Evolutionary conservation across 352 stramenopile species (phyloP).

Genomic region (Globisporangium echinulatum): DNA sequence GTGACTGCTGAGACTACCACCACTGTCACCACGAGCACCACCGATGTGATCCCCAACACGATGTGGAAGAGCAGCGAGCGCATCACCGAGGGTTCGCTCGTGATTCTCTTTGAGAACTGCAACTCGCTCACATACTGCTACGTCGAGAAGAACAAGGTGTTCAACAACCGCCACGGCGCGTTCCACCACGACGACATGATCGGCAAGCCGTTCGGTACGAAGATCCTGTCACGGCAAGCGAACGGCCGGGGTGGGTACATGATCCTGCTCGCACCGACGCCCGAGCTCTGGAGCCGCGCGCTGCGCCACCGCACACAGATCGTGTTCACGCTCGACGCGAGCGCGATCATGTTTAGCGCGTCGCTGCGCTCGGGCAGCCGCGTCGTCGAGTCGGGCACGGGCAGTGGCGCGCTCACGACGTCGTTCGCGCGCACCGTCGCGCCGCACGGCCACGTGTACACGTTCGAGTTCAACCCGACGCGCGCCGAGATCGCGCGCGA

Average conservation of each 20-base stretch:
- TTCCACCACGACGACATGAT: conserved; percentile 98
- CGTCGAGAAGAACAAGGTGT: conserved; percentile 86
- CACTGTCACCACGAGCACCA: not conserved
- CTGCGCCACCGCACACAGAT: conserved; percentile 95
- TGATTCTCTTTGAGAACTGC: conserved; percentile 97
- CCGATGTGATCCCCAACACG: conserved; percentile 38
- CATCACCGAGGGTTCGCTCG: conserved; percentile 84
- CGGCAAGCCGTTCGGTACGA: conserved; percentile 79
- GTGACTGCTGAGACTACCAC: not conserved
- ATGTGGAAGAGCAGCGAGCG: conserved; percentile 57
- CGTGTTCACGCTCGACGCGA: conserved; percentile 94
- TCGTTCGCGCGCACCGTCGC: conserved; percentile 88
- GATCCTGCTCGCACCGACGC: conserved; percentile 93
- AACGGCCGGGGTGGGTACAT: conserved; percentile 82
- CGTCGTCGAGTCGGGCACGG: conserved; percentile 90
- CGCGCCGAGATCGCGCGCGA: conserved; percentile 87
- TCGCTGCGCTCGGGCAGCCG: conserved; percentile 87
- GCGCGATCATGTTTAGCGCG: conserved; percentile 89
- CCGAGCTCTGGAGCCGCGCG: conserved; percentile 95
- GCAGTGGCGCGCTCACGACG: conserved; percentile 91
- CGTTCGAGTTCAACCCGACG: conserved; percentile 97
- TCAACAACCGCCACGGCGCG: conserved; percentile 94
- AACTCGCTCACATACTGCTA: conserved; percentile 95
- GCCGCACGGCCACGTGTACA: conserved; percentile 91
- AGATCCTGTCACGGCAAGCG: conserved; percentile 64